Evolutionary conservation across 2,329 filamentous ascomycete genomes (phyloP).

Genomic region (Venturia asperata): DNA sequence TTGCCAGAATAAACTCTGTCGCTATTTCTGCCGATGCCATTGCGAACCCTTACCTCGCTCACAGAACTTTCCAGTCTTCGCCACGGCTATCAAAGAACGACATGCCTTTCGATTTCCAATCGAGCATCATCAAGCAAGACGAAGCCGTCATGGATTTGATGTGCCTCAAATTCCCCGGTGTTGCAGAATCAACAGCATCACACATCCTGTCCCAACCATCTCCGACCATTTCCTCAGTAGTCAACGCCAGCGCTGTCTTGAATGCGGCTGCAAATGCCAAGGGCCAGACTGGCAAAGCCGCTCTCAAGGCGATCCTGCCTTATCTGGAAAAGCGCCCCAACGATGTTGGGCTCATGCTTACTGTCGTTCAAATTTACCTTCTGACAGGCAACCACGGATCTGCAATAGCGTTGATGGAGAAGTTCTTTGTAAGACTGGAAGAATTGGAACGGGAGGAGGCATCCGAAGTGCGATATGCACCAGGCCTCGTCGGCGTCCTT

Average conservation of each 20-base stretch:
- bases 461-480: conserved; percentile 68
- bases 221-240: conserved; percentile 42
- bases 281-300: conserved; percentile 56
- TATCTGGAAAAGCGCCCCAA: conserved; percentile 66
- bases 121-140: conserved; percentile 55
- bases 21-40: conserved; percentile 38
- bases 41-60: conserved; percentile 61
- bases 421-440: conserved; percentile 67
- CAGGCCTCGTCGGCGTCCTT: conserved; percentile 73
- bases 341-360: conserved; percentile 74
- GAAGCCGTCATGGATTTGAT: conserved; percentile 57
- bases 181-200: conserved; percentile 48
- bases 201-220: conserved; percentile 32
- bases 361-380: conserved; percentile 74
- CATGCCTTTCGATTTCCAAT: conserved; percentile 66
- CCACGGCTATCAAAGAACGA: conserved; percentile 50
- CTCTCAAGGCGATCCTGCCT: conserved; percentile 61
- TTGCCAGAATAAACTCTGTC: conserved; percentile 61
- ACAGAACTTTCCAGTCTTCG: conserved; percentile 53
- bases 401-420: conserved; percentile 68
- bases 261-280: conserved; percentile 69
- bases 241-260: conserved; percentile 53
- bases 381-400: conserved; percentile 62
- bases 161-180: conserved; percentile 60
- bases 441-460: conserved; percentile 49